Base-by-base conservation (phyloP, 345 rosid species). In the Gossypium raimondii region DNA sequence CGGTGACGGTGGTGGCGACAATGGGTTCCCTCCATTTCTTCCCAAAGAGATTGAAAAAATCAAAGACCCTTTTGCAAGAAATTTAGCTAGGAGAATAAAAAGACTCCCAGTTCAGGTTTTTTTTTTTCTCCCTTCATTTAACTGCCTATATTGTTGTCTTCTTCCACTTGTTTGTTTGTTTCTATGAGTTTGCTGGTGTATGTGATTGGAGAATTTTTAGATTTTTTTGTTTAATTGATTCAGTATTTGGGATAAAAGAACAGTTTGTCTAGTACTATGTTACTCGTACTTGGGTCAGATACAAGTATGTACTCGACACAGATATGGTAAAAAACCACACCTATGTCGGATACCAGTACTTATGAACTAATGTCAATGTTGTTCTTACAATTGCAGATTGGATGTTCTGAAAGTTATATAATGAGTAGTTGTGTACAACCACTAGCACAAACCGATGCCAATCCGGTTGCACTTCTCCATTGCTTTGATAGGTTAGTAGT, bases 381-480 rank as follows among this genome's bases (percentile, higher is more conserved):
- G 13, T 57, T 22, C 38, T 27, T 14, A 47, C 18, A 55, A 48
- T 58, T 81, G 82, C 88, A 89, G 94, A 84, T 78, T 67, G 91
- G 85, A 70, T 68, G 59, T 62, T 77, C 82, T 47, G 82, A 64
- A 65, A 70, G 75, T 11, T 85, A 74, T 70, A 81, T 93, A 79
- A 88, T 91, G 97, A 93, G 92, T 77, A 91, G 97, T 73, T 87
- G 93, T 24, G 86, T 93, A 72, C 81, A 80, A 75, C 97, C 98
- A 62, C 61, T 47, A 14, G 66, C 76, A 41, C 83, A 48, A 64
- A 83, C 81, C 14, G 79, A 81, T 75, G 63, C 68, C 72, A 84
- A 56, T 80, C 93, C 94, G 1, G 78, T 93, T 18, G 87, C 87
- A 79, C 97, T 93, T 74, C 93, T 93, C 6, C 98, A 91, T 73